A percentile compares a stretch with the other conserved stretches of the same genome.
phyloP scores from a whole-genome alignment of 495 filamentous ascomycete genomes.

The Tuber calosporum region DNA sequence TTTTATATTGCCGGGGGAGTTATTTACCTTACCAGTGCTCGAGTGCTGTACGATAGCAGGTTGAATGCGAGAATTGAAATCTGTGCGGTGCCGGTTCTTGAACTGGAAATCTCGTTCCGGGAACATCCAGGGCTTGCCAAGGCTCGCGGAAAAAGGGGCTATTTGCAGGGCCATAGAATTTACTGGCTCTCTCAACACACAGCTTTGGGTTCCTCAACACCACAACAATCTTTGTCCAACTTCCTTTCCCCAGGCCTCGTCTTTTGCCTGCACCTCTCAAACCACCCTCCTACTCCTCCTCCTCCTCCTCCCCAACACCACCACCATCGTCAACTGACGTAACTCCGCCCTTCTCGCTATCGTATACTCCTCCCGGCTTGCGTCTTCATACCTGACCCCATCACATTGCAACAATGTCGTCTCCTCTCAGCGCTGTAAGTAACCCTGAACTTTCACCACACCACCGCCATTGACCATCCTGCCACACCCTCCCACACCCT shows the following conservation, averaged over 20 bases:
- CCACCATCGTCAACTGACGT: constrained; percentile 15
- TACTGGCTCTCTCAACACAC: constrained; percentile 23
- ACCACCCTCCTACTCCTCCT: no score
- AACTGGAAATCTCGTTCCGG: background rate
- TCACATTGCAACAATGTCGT: constrained; percentile 28
- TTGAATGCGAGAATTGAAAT: background rate
- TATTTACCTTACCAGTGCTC: background rate
- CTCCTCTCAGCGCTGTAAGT: constrained; percentile 41
- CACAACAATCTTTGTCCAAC: constrained; percentile 28
- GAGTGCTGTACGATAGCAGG: no score
- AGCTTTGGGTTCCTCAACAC: constrained; percentile 28
- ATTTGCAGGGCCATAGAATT: constrained; percentile 12
- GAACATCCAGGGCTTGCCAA: constrained; percentile 29
- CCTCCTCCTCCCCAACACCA: constrained; percentile 1
- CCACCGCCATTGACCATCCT: constrained; percentile 12
- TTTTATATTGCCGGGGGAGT: background rate
- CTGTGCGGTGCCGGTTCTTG: background rate
- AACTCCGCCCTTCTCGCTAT: constrained; percentile 36
- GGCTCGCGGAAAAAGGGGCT: constrained; percentile 36
- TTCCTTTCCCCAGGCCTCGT: constrained; percentile 18
- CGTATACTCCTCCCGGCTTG: constrained; percentile 31
- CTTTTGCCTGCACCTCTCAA: constrained; percentile 33
- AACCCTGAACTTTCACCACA: constrained; percentile 38
- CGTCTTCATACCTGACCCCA: constrained; percentile 21
- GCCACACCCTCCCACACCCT: constrained; percentile 38